Base-by-base conservation (phyloP, 805 yeast genomes). In the Wickerhamiella australiensis region DNA sequence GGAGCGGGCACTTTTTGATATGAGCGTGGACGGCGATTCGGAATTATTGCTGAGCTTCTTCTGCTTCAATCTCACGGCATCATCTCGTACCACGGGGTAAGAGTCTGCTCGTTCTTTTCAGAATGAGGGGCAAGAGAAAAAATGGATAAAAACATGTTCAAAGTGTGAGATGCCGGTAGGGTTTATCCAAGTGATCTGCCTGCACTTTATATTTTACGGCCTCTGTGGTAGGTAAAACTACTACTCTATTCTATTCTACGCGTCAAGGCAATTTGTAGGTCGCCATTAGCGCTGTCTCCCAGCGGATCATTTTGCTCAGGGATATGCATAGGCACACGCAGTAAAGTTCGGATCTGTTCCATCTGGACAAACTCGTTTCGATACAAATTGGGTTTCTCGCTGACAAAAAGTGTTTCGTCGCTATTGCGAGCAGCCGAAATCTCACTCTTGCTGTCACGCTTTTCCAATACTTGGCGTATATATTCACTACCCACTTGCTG, bases 341-440 rank as follows among this genome's bases (percentile, higher is more conserved):
- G 37, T 2, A 46, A 18, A 3, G 17, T 8, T 26, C 49, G 49
- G n/a, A 55, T 42, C 29, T 56, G 53, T 13, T 41, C 52, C 13
- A 55, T 26, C 5, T 37, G 61, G 31, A 65, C 67, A 7, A 72
- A 60, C 12, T 70, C 72, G 58, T 79, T 77, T 55, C 78, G 69
- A 63, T 78, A 84, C 36, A 82, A 72, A 55, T 85, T 85, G 49
- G 72, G 75, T 56, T 76, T 77, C 59, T 86, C 96, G 5, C 72
- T 64, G 5, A 78, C 77, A 62, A 85, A 86, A 37, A 86, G 61
- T 2, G 70, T 66, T 17, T 68, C 63, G 18, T 63, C 67, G 5
- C 54, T 50, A 7, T 50, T 27, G 8, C 15, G 23, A n/a, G 44
- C 29, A 1, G 56, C 26, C 5, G 64, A 59, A 1, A 53, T 51